Evolutionary conservation across 208 protist genomes (phyloP), one percentile per base, ranked within the genome.

Genomic region (Leishmania major): DNA sequence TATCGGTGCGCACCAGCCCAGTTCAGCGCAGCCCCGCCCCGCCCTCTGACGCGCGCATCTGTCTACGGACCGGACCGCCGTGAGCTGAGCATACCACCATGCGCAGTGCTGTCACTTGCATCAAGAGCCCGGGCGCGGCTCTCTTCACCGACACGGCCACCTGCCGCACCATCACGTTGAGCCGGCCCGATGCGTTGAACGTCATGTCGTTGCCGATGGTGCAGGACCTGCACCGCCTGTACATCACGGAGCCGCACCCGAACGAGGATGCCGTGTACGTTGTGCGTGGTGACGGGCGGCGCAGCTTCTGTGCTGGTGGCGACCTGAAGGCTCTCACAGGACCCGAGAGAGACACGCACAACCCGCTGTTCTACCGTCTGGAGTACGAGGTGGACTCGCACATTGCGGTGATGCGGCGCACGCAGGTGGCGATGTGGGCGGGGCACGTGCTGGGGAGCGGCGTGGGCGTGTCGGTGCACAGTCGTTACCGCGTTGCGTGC

Each of bases 371-470:
- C 76, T 98, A 96, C 81, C 75, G 74, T 31, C 37, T 84, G 31
- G 92, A 95, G 86, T 98, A 97, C 78, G 79, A 88, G 75, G 60
- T 98, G 51, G 88, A 96, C 78, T 72, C 91, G 62, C 84, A 91
- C 81, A 94, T 98, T 40, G 86, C 82, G 22, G 87, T 88, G 2
- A 95, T 92, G 90, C 76, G 72, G 55, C 89, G 86, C 7, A 75
- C 84, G 31, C 94, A 97, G 75, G 92, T 98, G 45, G 84, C 93
- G 53, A 82, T 98, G 67, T 95, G 94, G 90, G 88, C 92, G n/a
- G 95, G 95, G 3, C 92, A 96, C 71, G 92, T 94, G 17, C 90
- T 96, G 71, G 95, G 95, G 55, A 93, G 94, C 73, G 95, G 95
- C 66, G 93, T 96, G 5, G 95, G 94, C 19, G 62, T 97, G 25